phyloP scores from a whole-genome alignment of 2,329 filamentous ascomycete species.

The Cladosporium colombiae region DNA sequence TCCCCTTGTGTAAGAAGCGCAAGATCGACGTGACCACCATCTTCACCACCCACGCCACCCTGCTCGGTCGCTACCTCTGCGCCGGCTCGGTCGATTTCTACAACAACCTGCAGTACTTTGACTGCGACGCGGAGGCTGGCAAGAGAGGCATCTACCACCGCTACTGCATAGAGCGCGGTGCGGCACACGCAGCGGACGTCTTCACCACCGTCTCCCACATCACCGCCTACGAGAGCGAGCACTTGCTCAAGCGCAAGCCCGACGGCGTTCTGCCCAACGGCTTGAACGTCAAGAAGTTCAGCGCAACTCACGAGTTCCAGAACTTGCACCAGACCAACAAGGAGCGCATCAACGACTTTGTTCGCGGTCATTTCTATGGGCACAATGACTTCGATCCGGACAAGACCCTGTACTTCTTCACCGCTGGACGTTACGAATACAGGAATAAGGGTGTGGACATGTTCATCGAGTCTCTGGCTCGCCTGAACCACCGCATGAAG shows the following conservation, averaged over 20 bases:
- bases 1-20: slow-evolving; percentile 89
- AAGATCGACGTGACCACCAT: slow-evolving; percentile 97
- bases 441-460: slow-evolving; percentile 98
- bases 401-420: slow-evolving; percentile 98
- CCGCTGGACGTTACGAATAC: slow-evolving; percentile 94
- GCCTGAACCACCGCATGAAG: slow-evolving; percentile 93
- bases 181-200: slow-evolving; percentile 88
- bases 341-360: slow-evolving; percentile 97
- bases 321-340: slow-evolving; percentile 96
- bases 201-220: slow-evolving; percentile 99
- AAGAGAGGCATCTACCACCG: slow-evolving; percentile 98
- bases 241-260: slow-evolving; percentile 94
- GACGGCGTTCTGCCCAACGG: slow-evolving; percentile 96
- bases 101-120: slow-evolving; percentile 96
- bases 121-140: slow-evolving; percentile 93
- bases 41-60: slow-evolving; percentile 95
- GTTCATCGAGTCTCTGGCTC: slow-evolving; percentile 96
- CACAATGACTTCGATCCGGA: slow-evolving; percentile 97
- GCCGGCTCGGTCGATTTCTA: slow-evolving; percentile 98
- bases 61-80: slow-evolving; percentile 93
- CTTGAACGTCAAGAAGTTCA: slow-evolving; percentile 97
- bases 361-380: slow-evolving; percentile 96
- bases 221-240: slow-evolving; percentile 96
- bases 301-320: slow-evolving; percentile 97
- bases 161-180: slow-evolving; percentile 95